A percentile compares a stretch with the other conserved stretches of the same genome.
Conservation (phyloP, 352 stramenopile genomes). For the Globisporangium nodosum region DNA sequence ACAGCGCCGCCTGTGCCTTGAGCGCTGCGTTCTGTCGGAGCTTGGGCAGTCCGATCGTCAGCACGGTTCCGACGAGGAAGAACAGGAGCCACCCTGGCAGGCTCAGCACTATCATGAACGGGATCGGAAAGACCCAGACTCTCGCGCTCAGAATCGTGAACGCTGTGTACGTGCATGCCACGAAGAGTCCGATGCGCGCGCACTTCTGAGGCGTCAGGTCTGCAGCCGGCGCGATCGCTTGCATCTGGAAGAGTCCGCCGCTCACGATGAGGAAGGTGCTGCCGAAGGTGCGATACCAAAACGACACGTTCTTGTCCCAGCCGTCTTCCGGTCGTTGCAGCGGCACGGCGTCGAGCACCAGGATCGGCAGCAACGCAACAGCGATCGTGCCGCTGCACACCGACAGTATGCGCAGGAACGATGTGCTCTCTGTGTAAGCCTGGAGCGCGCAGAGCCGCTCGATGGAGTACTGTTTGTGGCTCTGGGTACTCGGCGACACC, state of each 20-base stretch:
- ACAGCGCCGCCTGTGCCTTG: slow-evolving; percentile 10
- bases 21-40: slow-evolving; percentile 12
- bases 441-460: no score
- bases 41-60: slow-evolving; percentile 13
- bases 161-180: background rate
- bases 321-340: slow-evolving; percentile 1
- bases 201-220: background rate
- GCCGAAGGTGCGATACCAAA: slow-evolving; percentile 1
- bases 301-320: slow-evolving; percentile 1
- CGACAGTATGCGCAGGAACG: slow-evolving; percentile 5
- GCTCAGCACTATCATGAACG: slow-evolving; percentile 23
- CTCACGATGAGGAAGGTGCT: background rate
- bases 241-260: background rate
- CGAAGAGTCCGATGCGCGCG: background rate
- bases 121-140: slow-evolving; percentile 32
- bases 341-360: slow-evolving; percentile 5
- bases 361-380: background rate
- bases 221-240: background rate
- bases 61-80: slow-evolving; percentile 1
- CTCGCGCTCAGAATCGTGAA: slow-evolving; percentile 15
- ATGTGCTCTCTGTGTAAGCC: background rate
- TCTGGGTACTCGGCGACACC: no score
- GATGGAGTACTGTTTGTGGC: no score
- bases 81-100: slow-evolving; percentile 14
- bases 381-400: slow-evolving; percentile 11